These are phyloP conservation scores for Penicillium macrosclerotiorum DNA, from an alignment of 495 filamentous ascomycete species.

Conservation along the genomic window DNA sequence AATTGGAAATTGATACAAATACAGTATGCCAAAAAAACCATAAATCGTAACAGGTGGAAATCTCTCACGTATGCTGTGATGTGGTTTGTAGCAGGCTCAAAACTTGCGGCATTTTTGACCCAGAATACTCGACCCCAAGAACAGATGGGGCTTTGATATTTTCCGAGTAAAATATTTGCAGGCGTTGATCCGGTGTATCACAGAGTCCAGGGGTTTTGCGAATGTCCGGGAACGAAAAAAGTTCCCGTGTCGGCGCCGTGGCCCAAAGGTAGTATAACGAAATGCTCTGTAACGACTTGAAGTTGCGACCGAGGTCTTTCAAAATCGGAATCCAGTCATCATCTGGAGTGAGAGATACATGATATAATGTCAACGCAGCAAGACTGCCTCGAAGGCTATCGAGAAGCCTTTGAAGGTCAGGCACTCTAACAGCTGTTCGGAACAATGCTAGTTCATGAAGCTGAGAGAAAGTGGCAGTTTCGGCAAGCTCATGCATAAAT, in stretches of 20 bases:
- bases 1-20: not conserved
- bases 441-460: slow-evolving; percentile 24
- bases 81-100: slow-evolving; percentile 16
- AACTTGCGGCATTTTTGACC: slow-evolving; percentile 19
- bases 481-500: slow-evolving; percentile 29
- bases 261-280: slow-evolving; percentile 28
- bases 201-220: slow-evolving; percentile 10
- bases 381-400: slow-evolving; percentile 10
- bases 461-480: slow-evolving; percentile 15
- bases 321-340: slow-evolving; percentile 19
- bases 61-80: not conserved
- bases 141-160: slow-evolving; percentile 14
- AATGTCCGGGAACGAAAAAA: slow-evolving; percentile 22
- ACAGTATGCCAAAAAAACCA: not conserved
- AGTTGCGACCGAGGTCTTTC: slow-evolving; percentile 11
- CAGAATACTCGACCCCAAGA: slow-evolving; percentile 26
- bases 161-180: slow-evolving; percentile 23
- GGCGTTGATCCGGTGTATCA: slow-evolving; percentile 6
- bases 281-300: slow-evolving; percentile 11
- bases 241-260: slow-evolving; percentile 13
- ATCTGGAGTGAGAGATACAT: slow-evolving; percentile 17
- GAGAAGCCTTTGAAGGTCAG: slow-evolving; percentile 20
- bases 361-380: slow-evolving; percentile 17
- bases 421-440: slow-evolving; percentile 14
- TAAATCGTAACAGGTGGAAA: not conserved